Evolutionary conservation across 495 filamentous ascomycete species (phyloP), one percentile per base, ranked within the genome.

Genomic region (Oidiodendron maius): DNA sequence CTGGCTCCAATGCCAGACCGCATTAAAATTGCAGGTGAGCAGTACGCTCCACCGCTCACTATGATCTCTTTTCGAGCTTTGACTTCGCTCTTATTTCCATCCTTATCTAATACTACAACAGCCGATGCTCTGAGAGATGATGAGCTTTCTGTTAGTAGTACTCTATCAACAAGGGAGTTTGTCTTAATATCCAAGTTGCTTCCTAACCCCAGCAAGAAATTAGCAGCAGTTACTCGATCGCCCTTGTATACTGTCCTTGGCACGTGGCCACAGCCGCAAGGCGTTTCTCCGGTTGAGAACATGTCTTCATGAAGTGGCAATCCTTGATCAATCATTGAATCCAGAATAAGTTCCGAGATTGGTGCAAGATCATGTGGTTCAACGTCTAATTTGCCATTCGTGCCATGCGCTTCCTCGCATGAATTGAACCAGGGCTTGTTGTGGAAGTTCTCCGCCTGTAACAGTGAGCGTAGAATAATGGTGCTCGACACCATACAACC

Each of bases 21-120:
- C 56, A 83, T 77, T 13, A 87, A 74, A 2, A 87, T 58, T 49
- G 80, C 74, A 0, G 82, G 82, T 0, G 78, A 71, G 69, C 82
- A 78, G 63, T 79, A 81, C 4, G 72, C 61, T 17, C 83, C 83
- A 13, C 70, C 82, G n/a, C 80, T 64, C 8, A 88, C 42, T 52
- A 88, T 82, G 32, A 89, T 76, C 56, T 87, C 82, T 16, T 72
- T 69, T 1, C 69, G 71, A 0, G 77, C 80, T 3, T 59, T 62
- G 4, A 69, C 74, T 12, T 64, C 67, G 17, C 75, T 72, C 0
- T 67, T 61, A 0, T 50, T 66, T 41, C 76, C 77, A 26, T 76
- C 55, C 23, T 82, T 82, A 42, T 75, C 68, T 2, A 86, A 67
- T 58, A 78, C 83, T 41, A 80, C 71, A 28, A 88, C 73, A 25